These are phyloP conservation scores for Fraxinus pennsylvanica DNA, from an alignment of 257 asterid species.

Conservation along the genomic window DNA sequence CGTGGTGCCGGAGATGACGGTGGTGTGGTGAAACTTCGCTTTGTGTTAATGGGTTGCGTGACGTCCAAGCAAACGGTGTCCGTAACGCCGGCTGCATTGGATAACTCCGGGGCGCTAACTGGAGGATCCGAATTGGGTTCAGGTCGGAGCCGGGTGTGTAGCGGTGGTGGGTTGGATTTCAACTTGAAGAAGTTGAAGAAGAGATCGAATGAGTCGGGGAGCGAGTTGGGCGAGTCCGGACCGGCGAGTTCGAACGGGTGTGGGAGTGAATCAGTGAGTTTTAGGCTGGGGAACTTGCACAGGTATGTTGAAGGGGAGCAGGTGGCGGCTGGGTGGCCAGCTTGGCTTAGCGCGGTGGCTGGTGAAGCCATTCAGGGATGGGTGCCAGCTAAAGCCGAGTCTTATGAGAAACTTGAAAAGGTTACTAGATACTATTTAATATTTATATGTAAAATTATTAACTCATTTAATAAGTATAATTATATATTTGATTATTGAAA, in stretches of 20 bases:
- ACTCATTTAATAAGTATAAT: not conserved
- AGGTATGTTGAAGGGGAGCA: conserved; percentile 83
- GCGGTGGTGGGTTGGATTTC: conserved; percentile 70
- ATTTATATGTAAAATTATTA: not conserved
- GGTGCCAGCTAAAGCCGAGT: conserved; percentile 78
- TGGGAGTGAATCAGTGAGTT: conserved; percentile 83
- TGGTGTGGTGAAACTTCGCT: conserved; percentile 35
- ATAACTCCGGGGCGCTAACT: conserved; percentile 65
- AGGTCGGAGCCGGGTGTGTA: conserved; percentile 73
- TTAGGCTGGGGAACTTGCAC: conserved; percentile 79
- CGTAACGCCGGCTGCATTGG: conserved; percentile 82
- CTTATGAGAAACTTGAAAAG: conserved; percentile 90
- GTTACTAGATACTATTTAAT: conserved; percentile 29
- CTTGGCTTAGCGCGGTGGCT: conserved; percentile 95
- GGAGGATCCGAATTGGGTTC: conserved; percentile 50
- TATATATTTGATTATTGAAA: not conserved
- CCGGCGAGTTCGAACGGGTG: conserved; percentile 73
- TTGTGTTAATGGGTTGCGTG: conserved; percentile 78
- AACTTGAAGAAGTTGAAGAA: conserved; percentile 88
- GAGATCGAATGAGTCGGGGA: conserved; percentile 67
- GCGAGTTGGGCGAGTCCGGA: conserved; percentile 88
- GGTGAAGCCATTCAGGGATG: conserved; percentile 95
- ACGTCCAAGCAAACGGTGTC: conserved; percentile 78
- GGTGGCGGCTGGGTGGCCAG: conserved; percentile 98
- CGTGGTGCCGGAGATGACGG: conserved; percentile 13